Conservation (phyloP, 208 protist species). For the Phytomonas francai region DNA sequence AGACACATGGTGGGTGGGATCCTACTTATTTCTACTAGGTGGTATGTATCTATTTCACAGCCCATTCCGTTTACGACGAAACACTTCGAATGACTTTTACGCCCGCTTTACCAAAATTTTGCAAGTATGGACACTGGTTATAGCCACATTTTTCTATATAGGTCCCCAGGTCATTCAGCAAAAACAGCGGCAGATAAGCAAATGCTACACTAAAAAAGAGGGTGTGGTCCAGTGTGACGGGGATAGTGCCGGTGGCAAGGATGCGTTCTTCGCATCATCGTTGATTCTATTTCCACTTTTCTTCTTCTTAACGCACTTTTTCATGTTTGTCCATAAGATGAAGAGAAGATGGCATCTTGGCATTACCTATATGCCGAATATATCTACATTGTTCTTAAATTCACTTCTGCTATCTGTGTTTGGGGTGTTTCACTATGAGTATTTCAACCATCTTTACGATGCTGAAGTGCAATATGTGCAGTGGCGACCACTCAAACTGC, state of each 20-base stretch:
- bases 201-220: constrained; percentile 5
- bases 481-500: constrained; percentile 8
- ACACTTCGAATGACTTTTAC: constrained; percentile 40
- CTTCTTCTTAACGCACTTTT: constrained; percentile 26
- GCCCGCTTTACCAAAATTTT: constrained; percentile 51
- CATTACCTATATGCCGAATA: constrained; percentile 51
- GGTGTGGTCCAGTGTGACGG: background rate
- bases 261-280: constrained; percentile 13
- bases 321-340: constrained; percentile 57
- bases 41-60: constrained; percentile 71
- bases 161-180: constrained; percentile 32
- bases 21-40: constrained; percentile 33
- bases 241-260: background rate
- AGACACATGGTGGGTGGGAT: constrained; percentile 30
- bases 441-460: constrained; percentile 29
- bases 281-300: constrained; percentile 65
- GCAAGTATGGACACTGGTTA: constrained; percentile 48
- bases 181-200: constrained; percentile 13
- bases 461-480: constrained; percentile 6
- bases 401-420: constrained; percentile 59
- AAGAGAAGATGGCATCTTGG: constrained; percentile 50
- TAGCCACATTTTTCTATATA: constrained; percentile 53
- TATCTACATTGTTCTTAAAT: constrained; percentile 47
- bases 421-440: constrained; percentile 51
- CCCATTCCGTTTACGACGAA: constrained; percentile 54